These are phyloP conservation scores for Hypericum perforatum DNA, from an alignment of 345 rosid species.

Conservation along the genomic window DNA sequence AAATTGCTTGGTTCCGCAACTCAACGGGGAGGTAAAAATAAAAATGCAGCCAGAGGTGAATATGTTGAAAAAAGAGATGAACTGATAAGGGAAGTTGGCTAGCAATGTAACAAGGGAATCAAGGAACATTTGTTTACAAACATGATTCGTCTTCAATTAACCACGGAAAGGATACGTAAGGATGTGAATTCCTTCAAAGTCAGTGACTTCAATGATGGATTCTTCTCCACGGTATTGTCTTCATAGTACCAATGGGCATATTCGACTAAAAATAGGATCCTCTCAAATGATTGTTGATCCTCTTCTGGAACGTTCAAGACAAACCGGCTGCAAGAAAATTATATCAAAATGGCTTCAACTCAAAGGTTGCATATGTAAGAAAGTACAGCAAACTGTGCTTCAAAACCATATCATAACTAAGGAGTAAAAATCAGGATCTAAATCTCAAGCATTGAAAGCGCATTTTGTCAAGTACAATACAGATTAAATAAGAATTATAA, in stretches of 20 bases:
- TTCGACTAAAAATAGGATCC: constrained; percentile 92
- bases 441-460: no score
- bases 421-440: no score
- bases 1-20: no score
- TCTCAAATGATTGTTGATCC: constrained; percentile 95
- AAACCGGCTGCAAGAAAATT: constrained; percentile 57
- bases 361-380: no score
- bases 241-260: constrained; percentile 97
- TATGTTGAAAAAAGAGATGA: no score
- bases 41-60: no score
- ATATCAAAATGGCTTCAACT: neutral
- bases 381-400: no score
- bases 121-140: neutral
- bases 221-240: constrained; percentile 87
- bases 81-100: no score
- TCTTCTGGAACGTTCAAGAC: constrained; percentile 96
- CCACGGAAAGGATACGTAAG: constrained; percentile 53
- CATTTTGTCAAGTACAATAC: no score
- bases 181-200: constrained; percentile 86
- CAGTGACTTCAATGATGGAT: constrained; percentile 81
- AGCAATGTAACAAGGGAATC: neutral
- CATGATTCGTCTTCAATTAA: neutral
- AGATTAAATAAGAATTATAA: no score
- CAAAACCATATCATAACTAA: no score
- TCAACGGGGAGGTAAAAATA: no score